Conservation (phyloP, 805 yeast species). For the Wickerhamiella cacticola region DNA sequence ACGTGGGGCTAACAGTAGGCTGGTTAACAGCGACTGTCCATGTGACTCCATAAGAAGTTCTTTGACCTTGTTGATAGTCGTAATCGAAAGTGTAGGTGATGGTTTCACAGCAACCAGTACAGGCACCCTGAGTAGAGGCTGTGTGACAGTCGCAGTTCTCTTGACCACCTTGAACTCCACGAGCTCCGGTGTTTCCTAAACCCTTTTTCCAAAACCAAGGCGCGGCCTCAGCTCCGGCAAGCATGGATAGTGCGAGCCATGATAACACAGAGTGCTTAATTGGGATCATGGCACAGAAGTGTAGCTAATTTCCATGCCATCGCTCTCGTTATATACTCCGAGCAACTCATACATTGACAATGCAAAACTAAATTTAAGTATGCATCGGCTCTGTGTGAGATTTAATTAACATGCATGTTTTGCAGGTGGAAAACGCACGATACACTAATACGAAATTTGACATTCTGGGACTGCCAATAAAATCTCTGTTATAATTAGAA, state of each 20-base stretch:
- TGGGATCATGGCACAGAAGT: neutral
- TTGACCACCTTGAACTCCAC: neutral
- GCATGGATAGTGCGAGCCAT: conserved; percentile 3
- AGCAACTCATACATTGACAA: neutral
- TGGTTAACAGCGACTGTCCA: conserved; percentile 21
- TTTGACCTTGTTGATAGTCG: conserved; percentile 15
- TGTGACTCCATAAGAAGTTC: conserved; percentile 15
- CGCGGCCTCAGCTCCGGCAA: conserved; percentile 8
- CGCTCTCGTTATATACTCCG: neutral
- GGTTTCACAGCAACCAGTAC: conserved; percentile 26
- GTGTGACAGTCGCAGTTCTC: conserved; percentile 12
- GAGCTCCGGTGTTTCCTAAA: neutral
- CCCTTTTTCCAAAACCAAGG: conserved; percentile 23
- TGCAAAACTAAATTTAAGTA: conserved; percentile 6
- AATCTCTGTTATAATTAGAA: too few species aligned
- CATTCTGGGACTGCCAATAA: too few species aligned
- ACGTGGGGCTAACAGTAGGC: conserved; percentile 7
- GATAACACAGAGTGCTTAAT: conserved; percentile 5
- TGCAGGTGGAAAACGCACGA: neutral
- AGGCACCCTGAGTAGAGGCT: conserved; percentile 12
- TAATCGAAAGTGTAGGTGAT: conserved; percentile 23
- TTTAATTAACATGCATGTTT: conserved; percentile 1
- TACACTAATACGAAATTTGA: too few species aligned
- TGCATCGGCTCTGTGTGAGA: conserved; percentile 5
- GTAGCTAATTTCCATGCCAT: neutral